phyloP scores from a whole-genome alignment of 2,329 filamentous ascomycete genomes.

The Acarospora socialis region DNA sequence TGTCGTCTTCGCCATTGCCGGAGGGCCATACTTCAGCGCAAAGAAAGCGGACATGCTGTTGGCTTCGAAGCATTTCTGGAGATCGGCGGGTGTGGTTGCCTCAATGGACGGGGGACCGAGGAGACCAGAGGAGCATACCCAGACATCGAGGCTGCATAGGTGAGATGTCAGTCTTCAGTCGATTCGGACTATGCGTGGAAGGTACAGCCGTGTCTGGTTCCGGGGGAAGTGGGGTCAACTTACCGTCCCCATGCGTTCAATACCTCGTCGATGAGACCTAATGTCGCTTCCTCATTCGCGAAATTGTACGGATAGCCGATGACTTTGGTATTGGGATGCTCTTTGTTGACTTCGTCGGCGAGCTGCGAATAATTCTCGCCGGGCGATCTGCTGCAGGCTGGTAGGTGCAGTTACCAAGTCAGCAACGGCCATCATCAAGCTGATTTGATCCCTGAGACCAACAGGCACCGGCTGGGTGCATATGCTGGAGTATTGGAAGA shows the following conservation, averaged over 20 bases:
- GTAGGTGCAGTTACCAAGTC: not conserved
- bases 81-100: slow-evolving; percentile 40
- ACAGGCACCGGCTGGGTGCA: no score
- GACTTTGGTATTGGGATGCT: slow-evolving; percentile 42
- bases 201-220: no score
- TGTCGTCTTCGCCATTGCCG: slow-evolving; percentile 47
- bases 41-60: slow-evolving; percentile 50
- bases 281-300: slow-evolving; percentile 45
- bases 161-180: no score
- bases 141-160: slow-evolving; percentile 50
- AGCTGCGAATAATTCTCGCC: slow-evolving; percentile 29
- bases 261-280: slow-evolving; percentile 47
- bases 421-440: no score
- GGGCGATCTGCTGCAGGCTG: slow-evolving; percentile 36
- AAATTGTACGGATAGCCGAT: slow-evolving; percentile 47
- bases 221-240: no score
- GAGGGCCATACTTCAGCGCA: slow-evolving; percentile 48
- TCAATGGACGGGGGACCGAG: slow-evolving; percentile 44
- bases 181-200: no score
- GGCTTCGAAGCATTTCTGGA: slow-evolving; percentile 45
- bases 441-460: no score
- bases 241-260: slow-evolving; percentile 44
- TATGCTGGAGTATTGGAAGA: no score
- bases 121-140: slow-evolving; percentile 43
- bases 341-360: slow-evolving; percentile 28